Evolutionary conservation across 106 monocot species (phyloP).

Genomic region (Chionographis japonica): DNA sequence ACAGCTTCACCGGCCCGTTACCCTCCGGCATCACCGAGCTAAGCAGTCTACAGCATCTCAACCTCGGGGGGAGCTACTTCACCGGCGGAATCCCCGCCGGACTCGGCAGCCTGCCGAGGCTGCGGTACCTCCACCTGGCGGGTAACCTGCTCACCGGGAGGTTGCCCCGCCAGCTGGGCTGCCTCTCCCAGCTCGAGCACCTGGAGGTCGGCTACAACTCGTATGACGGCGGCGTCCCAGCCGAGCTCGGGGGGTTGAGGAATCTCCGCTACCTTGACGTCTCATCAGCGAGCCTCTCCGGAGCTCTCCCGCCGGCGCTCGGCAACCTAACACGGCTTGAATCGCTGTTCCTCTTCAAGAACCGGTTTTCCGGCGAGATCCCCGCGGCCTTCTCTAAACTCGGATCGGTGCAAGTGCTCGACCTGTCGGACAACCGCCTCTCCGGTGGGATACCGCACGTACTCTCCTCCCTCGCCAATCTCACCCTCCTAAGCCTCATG

Average conservation of each 20-base stretch:
- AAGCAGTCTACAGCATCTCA: constrained; percentile 36
- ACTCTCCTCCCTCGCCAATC: constrained; percentile 37
- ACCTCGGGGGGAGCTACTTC: constrained; percentile 89
- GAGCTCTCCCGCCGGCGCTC: constrained; percentile 37
- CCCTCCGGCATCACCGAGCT: constrained; percentile 35
- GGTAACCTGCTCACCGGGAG: constrained; percentile 62
- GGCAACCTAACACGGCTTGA: constrained; percentile 45
- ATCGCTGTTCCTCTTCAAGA: constrained; percentile 75
- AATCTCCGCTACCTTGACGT: constrained; percentile 64
- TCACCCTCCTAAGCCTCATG: constrained; percentile 80
- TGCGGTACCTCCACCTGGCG: constrained; percentile 65
- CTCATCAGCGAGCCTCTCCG: constrained; percentile 65
- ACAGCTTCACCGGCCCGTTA: constrained; percentile 56
- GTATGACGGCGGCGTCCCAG: constrained; percentile 47
- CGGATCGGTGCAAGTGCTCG: constrained; percentile 37
- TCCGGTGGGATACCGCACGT: constrained; percentile 48
- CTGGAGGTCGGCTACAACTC: constrained; percentile 81
- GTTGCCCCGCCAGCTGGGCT: constrained; percentile 46
- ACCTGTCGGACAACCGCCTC: constrained; percentile 76
- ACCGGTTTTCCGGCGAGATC: constrained; percentile 49
- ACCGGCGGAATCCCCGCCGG: constrained; percentile 38
- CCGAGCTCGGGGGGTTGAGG: constrained; percentile 35
- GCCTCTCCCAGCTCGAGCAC: constrained; percentile 41
- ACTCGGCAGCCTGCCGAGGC: constrained; percentile 20
- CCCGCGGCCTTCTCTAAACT: constrained; percentile 39